Conservation (phyloP, 371 early-diverging fungal genomes). For the Mucor lusitanicus region DNA sequence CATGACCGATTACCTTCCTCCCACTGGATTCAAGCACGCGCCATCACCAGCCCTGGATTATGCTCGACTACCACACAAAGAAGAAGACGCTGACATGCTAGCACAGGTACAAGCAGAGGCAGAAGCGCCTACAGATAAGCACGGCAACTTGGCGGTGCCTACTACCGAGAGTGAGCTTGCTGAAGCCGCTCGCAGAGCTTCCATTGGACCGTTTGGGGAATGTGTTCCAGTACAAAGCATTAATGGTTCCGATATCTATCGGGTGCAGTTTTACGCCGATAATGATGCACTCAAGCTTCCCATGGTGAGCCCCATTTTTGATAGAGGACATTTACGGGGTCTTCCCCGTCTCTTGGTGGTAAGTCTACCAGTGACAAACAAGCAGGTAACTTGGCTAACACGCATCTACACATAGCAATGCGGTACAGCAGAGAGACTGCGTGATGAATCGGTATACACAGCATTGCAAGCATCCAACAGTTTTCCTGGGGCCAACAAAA, state of each 20-base stretch:
- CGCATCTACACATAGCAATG: slow-evolving; percentile 46
- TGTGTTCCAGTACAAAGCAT: slow-evolving; percentile 16
- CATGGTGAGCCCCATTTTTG: slow-evolving; percentile 56
- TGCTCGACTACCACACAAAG: slow-evolving; percentile 25
- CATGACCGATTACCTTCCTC: slow-evolving; percentile 63
- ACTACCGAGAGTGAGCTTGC: slow-evolving; percentile 18
- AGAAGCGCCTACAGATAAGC: background rate
- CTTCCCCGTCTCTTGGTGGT: slow-evolving; percentile 50
- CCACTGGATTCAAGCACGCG: slow-evolving; percentile 51
- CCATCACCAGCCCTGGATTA: slow-evolving; percentile 44
- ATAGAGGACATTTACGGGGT: slow-evolving; percentile 37
- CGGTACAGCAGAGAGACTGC: slow-evolving; percentile 66
- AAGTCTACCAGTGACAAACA: slow-evolving; percentile 1
- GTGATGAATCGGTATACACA: slow-evolving; percentile 63
- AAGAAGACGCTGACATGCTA: slow-evolving; percentile 4
- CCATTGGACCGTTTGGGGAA: slow-evolving; percentile 38
- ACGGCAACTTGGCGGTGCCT: background rate
- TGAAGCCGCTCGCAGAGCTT: slow-evolving; percentile 10
- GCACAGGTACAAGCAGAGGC: slow-evolving; percentile 11
- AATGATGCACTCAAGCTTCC: slow-evolving; percentile 49
- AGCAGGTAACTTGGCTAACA: background rate
- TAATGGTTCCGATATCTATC: slow-evolving; percentile 31
- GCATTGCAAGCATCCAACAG: slow-evolving; percentile 34
- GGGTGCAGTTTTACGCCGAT: slow-evolving; percentile 59
- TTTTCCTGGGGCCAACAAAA: slow-evolving; percentile 23